Base-by-base conservation (phyloP, 2,329 filamentous ascomycete species). In the Plectosphaerella plurivora region DNA sequence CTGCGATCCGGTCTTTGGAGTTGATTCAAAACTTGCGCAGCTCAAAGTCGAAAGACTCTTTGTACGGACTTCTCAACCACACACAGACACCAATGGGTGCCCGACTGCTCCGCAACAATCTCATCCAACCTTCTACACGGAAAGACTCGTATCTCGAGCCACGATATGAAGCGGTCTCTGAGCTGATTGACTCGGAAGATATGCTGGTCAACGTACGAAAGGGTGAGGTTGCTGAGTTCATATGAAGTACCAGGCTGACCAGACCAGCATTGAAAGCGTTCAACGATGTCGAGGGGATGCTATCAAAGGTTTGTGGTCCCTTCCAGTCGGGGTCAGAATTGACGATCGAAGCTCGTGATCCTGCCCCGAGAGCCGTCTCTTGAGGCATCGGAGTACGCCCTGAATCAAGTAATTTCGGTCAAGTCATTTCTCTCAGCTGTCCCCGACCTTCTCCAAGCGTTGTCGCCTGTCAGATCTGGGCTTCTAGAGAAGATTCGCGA, bases 51-150 rank as follows among this genome's bases (percentile, higher is more conserved):
- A 89, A 85, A 57, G 83, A 93, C 39, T 93, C 87, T 57, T 73
- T 99, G 0, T 93, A 92, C 57, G 92, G 92, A 0, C 68, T 97
- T 0, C 71, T 99, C 45, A 95, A 97, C 61, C 79, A 91, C 57
- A 96, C 92, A 0, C 65, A 83, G 18, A 97, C 94, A 0, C 88
- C 89, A 0, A 97, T 97, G 91, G 94, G 94, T 3, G 79, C 84
- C 5, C 83, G 94, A 48, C 78, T 96, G 57, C 79, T 99, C 24
- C 81, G 91, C 52, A 91, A 86, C 65, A 96, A 89, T 58, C 86
- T 99, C 33, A 72, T 97, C 2, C 94, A 99, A 62, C 94, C 94
- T 4, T 88, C 90, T 1, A 97, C 90, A 0, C 81, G 74, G 3
- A 65, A 87, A 51, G 69, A 79, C 4, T 73, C 78, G 3, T 87